phyloP scores from a whole-genome alignment of 306 rosid genomes.

The Aeschynomene evenia region DNA sequence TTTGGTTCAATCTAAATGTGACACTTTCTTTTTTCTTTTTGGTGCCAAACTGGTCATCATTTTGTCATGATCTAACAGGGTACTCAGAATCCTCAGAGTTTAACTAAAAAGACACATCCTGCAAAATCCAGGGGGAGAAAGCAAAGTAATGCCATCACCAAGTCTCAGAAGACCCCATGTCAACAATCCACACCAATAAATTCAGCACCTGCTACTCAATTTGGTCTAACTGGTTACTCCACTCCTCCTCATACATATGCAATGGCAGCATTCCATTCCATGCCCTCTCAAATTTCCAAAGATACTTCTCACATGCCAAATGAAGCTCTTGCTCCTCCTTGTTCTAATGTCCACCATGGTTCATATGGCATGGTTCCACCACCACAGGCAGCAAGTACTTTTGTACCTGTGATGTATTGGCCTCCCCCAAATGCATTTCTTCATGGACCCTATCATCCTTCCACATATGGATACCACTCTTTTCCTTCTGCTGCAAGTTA shows the following conservation, averaged over 20 bases:
- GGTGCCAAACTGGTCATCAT: not conserved
- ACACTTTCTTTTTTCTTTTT: not conserved
- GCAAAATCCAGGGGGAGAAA: slow-evolving; percentile 57
- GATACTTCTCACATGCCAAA: slow-evolving; percentile 35
- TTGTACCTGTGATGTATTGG: slow-evolving; percentile 78
- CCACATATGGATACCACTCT: slow-evolving; percentile 52
- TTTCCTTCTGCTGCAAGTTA: slow-evolving; percentile 55
- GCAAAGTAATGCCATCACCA: slow-evolving; percentile 29
- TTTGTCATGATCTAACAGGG: slow-evolving; percentile 41
- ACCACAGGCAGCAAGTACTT: slow-evolving; percentile 51
- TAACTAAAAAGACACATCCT: slow-evolving; percentile 32
- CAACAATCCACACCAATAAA: slow-evolving; percentile 29
- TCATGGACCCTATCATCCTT: slow-evolving; percentile 49
- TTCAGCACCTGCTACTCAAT: slow-evolving; percentile 42
- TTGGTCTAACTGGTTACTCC: slow-evolving; percentile 52
- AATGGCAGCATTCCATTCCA: slow-evolving; percentile 49
- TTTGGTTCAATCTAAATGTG: not conserved
- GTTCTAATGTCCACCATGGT: slow-evolving; percentile 35
- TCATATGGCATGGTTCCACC: slow-evolving; percentile 47
- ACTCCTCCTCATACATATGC: slow-evolving; percentile 43
- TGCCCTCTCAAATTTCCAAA: slow-evolving; percentile 42
- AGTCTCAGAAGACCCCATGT: slow-evolving; percentile 33
- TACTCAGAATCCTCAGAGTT: slow-evolving; percentile 41
- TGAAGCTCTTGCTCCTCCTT: slow-evolving; percentile 30
- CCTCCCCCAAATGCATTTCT: slow-evolving; percentile 65